Evolutionary conservation across 768 basidiomycete genomes (phyloP).

Genomic region (Plicaturopsis crispa): DNA sequence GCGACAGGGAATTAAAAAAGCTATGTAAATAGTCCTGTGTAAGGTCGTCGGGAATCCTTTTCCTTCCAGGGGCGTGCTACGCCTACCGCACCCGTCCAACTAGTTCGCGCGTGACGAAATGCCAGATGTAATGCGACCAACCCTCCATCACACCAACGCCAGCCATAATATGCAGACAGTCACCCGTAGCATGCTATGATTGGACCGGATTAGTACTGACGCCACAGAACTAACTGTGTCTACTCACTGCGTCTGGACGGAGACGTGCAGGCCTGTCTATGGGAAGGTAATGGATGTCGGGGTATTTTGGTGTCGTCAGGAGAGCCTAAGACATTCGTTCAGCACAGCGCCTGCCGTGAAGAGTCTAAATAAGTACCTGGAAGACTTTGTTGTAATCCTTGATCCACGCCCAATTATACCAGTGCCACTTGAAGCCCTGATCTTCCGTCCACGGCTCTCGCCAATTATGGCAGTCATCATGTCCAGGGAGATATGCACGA

Average conservation of each 20-base stretch:
- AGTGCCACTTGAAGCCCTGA: constrained; percentile 34
- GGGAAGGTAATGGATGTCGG: constrained; percentile 48
- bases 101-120: constrained; percentile 34
- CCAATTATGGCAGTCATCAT: constrained; percentile 53
- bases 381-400: constrained; percentile 49
- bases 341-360: constrained; percentile 6
- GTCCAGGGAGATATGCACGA: constrained; percentile 56
- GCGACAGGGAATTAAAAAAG: too few relatives aligned
- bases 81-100: constrained; percentile 1
- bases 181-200: constrained; percentile 30
- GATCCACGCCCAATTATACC: constrained; percentile 65
- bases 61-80: too few relatives aligned
- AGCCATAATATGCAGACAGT: constrained; percentile 40
- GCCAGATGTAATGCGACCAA: constrained; percentile 46
- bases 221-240: not conserved
- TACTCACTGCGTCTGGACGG: constrained; percentile 57
- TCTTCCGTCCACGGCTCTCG: constrained; percentile 39
- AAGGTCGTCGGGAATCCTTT: too few relatives aligned
- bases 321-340: constrained; percentile 25
- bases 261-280: constrained; percentile 57
- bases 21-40: too few relatives aligned
- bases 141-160: constrained; percentile 42
- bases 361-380: constrained; percentile 30
- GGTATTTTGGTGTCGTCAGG: constrained; percentile 33
- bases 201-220: not conserved